These are phyloP conservation scores for Cercospora nicotianae DNA, from an alignment of 2,329 filamentous ascomycete genomes.

Conservation along the genomic window DNA sequence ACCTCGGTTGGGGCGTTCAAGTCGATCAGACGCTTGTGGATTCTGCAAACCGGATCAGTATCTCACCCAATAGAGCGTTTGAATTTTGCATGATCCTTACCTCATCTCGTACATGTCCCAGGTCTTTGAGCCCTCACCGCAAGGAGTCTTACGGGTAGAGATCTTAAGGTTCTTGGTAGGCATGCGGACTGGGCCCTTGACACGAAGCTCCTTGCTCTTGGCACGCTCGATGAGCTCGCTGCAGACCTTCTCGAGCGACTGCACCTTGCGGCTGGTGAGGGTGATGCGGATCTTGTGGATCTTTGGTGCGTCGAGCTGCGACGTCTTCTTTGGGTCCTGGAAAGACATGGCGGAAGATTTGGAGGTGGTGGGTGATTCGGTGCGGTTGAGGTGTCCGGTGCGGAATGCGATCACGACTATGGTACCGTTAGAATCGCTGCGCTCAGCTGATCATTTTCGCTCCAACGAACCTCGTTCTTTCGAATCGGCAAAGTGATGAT, in stretches of 20 bases:
- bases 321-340: slow-evolving; percentile 87
- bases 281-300: slow-evolving; percentile 99
- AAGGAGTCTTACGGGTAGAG: slow-evolving; percentile 98
- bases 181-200: slow-evolving; percentile 97
- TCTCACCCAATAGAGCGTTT: neutral
- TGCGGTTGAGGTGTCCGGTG: slow-evolving; percentile 35
- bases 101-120: slow-evolving; percentile 99
- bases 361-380: slow-evolving; percentile 29
- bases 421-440: slow-evolving; percentile 31
- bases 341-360: slow-evolving; percentile 68
- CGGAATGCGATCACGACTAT: slow-evolving; percentile 52
- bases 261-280: slow-evolving; percentile 90
- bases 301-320: slow-evolving; percentile 88
- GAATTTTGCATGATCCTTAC: slow-evolving; percentile 44
- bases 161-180: slow-evolving; percentile 96
- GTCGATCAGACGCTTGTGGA: slow-evolving; percentile 44
- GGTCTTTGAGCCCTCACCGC: slow-evolving; percentile 99
- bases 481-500: slow-evolving; percentile 57
- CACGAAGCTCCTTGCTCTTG: slow-evolving; percentile 95
- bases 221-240: slow-evolving; percentile 97
- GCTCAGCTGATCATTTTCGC: neutral
- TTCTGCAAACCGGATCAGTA: slow-evolving; percentile 27
- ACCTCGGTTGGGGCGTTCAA: slow-evolving; percentile 97
- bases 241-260: slow-evolving; percentile 96
- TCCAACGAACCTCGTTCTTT: slow-evolving; percentile 33